Conservation (phyloP, 345 rosid species). For the Melastoma malabathricum region DNA sequence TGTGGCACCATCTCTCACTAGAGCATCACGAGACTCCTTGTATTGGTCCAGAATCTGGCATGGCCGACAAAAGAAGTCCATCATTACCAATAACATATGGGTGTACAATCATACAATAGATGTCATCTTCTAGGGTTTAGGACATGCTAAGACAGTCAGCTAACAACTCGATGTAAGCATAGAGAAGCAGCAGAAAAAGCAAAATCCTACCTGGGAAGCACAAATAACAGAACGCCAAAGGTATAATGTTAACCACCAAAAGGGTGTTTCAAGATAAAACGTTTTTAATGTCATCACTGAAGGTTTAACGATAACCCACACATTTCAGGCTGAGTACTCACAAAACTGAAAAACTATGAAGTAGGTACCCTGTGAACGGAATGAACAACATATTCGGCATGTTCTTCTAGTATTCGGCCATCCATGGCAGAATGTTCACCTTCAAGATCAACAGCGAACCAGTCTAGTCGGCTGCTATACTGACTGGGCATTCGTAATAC, state of each 20-base stretch:
- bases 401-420: conserved; percentile 91
- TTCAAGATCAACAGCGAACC: conserved; percentile 99
- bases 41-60: conserved; percentile 82
- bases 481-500: conserved; percentile 46
- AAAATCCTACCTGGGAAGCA: too few species aligned
- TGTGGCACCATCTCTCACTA: conserved; percentile 70
- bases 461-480: conserved; percentile 55
- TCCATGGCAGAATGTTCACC: conserved; percentile 99
- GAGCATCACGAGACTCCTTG: conserved; percentile 56
- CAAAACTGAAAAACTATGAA: conserved; percentile 12
- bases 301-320: neutral
- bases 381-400: conserved; percentile 92
- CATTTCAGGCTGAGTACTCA: neutral
- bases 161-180: too few species aligned
- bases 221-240: too few species aligned
- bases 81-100: neutral
- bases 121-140: too few species aligned
- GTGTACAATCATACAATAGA: too few species aligned
- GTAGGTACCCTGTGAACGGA: conserved; percentile 83
- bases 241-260: too few species aligned
- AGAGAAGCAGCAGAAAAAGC: too few species aligned
- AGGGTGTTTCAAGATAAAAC: too few species aligned
- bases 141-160: too few species aligned
- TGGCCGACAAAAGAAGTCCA: conserved; percentile 3
- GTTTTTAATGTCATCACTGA: conserved; percentile 1